Conservation (phyloP, 805 yeast species). For the Starmerella vaccinii region DNA sequence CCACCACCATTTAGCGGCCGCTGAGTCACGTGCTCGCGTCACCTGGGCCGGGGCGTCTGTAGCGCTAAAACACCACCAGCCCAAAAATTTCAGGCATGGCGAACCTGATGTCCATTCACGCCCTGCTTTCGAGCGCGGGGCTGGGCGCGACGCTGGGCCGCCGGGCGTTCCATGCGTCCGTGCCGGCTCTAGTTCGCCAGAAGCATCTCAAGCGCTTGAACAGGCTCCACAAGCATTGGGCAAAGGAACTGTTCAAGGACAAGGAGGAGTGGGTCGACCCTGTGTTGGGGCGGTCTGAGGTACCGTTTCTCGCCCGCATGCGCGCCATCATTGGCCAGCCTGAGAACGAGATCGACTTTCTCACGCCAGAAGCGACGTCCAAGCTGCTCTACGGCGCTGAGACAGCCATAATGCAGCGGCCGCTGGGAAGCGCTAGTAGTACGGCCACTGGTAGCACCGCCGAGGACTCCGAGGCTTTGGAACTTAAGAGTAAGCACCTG, state of each 20-base stretch:
- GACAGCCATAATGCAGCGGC: constrained; percentile 33
- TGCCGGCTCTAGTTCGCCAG: constrained; percentile 21
- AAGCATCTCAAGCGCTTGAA: constrained; percentile 24
- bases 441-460: too few relatives aligned
- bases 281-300: constrained; percentile 60
- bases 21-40: neutral
- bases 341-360: constrained; percentile 50
- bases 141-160: constrained; percentile 5
- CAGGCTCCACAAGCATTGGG: constrained; percentile 28
- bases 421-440: constrained; percentile 8
- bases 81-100: constrained; percentile 5
- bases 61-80: neutral
- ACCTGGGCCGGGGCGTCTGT: neutral
- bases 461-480: constrained; percentile 20
- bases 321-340: constrained; percentile 58
- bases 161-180: constrained; percentile 22
- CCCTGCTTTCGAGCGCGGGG: constrained; percentile 5
- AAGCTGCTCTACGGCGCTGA: constrained; percentile 70
- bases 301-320: constrained; percentile 60
- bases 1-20: too few relatives aligned
- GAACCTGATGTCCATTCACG: neutral
- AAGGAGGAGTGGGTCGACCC: constrained; percentile 54
- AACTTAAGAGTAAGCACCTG: constrained; percentile 20
- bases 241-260: constrained; percentile 24
- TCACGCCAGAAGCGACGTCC: constrained; percentile 55